Conservation (phyloP, 768 basidiomycete genomes). For the Dacryopinax primogenitus region DNA sequence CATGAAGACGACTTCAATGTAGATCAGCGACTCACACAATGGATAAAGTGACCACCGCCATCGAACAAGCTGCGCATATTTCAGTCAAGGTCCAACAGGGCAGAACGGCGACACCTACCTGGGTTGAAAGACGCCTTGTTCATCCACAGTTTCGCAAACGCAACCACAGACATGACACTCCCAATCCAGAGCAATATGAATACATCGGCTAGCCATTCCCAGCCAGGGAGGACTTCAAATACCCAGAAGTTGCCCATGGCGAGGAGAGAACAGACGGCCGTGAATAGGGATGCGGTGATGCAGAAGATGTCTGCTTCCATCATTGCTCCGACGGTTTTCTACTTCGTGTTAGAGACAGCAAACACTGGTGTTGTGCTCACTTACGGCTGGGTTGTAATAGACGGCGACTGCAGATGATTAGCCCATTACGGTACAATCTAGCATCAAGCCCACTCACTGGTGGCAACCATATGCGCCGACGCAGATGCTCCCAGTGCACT, state of each 20-base stretch:
- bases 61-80: slow-evolving; percentile 51
- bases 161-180: slow-evolving; percentile 61
- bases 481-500: slow-evolving; percentile 48
- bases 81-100: neutral
- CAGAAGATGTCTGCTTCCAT: slow-evolving; percentile 80
- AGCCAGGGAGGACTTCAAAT: slow-evolving; percentile 55
- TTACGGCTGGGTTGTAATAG: slow-evolving; percentile 74
- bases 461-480: slow-evolving; percentile 84
- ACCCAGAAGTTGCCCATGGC: slow-evolving; percentile 73
- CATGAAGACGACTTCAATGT: neutral
- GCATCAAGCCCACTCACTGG: slow-evolving; percentile 45
- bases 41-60: slow-evolving; percentile 72
- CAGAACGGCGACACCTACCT: slow-evolving; percentile 30
- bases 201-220: slow-evolving; percentile 60
- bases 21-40: slow-evolving; percentile 44
- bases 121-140: slow-evolving; percentile 78
- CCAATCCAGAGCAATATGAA: slow-evolving; percentile 75
- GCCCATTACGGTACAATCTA: neutral
- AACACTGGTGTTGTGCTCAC: neutral
- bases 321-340: slow-evolving; percentile 82
- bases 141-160: slow-evolving; percentile 91
- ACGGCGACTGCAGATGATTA: slow-evolving; percentile 40
- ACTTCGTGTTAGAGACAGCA: neutral
- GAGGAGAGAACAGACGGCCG: slow-evolving; percentile 57
- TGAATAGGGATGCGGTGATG: slow-evolving; percentile 51